Evolutionary conservation across 805 yeast genomes (phyloP), one percentile per base, ranked within the genome.

Genomic region (Soucietia sequanensis): DNA sequence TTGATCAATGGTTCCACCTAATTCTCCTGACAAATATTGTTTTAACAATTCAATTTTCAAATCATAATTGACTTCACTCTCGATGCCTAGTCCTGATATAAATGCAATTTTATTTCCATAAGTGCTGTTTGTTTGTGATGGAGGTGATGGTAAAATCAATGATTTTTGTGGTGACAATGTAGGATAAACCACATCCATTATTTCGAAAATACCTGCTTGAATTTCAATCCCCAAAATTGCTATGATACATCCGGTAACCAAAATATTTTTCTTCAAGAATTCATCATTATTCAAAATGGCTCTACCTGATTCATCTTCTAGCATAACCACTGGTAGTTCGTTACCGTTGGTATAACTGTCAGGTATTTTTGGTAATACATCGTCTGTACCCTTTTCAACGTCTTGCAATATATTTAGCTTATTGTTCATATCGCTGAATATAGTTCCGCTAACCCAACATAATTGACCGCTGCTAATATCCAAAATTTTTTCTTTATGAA

Each of bases 301-400:
- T 33, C 99, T 69, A 3, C 99, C 99, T 36, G 89, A 80, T 50
- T 89, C 96, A 60, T 93, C 99, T 57, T 93, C 98, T 23, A 93
- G 56, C 81, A 81, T 78, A 18, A 85, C 86, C 11, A 75, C 56
- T 25, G 47, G 54, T 5, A 38, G 35, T 8, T 43, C 55, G 9
- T 39, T 34, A 17, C 43, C 46, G 5, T 44, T 47, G 5, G 49
- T 36, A 41, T 60, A 60, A 19, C 52, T 45, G 14, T 43, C 39
- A 0, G 68, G 68, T 60, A 57, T 32, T 46, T 50, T 39, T 3
- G 76, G 76, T 33, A 75, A 58, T 9, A 69, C 69, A 23, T 76
- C 81, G 46, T 76, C 80, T 32, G 59, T 55, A 22, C 75, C 75
- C 17, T 72, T 73, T 21, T 84, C 78, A 6, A 91, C 89, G 42